Conservation (phyloP, 2,329 filamentous ascomycete genomes). For the Trichoderma sp. region DNA sequence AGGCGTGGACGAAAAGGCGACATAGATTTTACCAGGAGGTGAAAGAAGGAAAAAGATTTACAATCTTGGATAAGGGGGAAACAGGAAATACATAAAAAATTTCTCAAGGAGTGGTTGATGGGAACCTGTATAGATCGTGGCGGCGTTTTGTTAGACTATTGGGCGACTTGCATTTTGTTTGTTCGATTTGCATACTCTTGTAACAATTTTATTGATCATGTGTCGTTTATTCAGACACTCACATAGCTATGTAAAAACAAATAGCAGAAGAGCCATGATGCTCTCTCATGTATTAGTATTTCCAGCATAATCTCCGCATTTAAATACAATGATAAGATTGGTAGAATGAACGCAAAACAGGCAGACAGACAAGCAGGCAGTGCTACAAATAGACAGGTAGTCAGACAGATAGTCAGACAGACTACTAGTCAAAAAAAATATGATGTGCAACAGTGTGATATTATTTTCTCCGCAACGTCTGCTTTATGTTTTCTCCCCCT, state of each 20-base stretch:
- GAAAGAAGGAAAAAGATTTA: neutral
- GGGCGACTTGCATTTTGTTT: slow-evolving; percentile 17
- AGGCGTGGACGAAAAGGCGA: slow-evolving; percentile 40
- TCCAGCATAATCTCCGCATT: neutral
- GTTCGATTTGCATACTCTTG: slow-evolving; percentile 7
- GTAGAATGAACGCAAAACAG: neutral
- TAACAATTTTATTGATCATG: neutral
- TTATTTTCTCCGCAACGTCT: slow-evolving; percentile 1
- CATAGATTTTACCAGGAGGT: neutral
- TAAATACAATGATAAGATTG: slow-evolving; percentile 22
- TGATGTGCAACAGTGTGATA: slow-evolving; percentile 9
- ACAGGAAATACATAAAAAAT: neutral
- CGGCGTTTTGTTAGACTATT: slow-evolving; percentile 33
- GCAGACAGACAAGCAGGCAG: neutral
- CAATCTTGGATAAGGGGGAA: neutral
- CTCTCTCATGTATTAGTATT: slow-evolving; percentile 2
- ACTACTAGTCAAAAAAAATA: neutral
- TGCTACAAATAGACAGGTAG: neutral
- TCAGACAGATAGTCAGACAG: neutral
- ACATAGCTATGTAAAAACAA: neutral
- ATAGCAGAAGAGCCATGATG: neutral
- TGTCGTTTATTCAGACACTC: neutral
- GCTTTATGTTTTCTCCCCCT: slow-evolving; percentile 2
- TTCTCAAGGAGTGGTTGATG: slow-evolving; percentile 1
- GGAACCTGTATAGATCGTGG: slow-evolving; percentile 31